These are phyloP conservation scores for Chrysoporthe deuterocubensis DNA, from an alignment of 2,329 filamentous ascomycete species.

Conservation along the genomic window DNA sequence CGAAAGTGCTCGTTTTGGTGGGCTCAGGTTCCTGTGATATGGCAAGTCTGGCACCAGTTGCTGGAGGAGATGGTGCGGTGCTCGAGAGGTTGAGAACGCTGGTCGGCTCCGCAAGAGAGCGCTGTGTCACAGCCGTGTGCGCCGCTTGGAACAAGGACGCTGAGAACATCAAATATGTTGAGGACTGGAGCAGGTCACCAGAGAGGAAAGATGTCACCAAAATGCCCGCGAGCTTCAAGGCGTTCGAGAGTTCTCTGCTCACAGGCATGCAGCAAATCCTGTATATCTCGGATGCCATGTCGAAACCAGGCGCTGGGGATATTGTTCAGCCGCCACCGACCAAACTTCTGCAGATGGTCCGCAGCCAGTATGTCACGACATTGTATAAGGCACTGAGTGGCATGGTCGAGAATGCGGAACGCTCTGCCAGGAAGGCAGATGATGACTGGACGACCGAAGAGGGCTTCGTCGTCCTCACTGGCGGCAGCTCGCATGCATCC, in stretches of 20 bases:
- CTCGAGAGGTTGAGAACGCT: conserved; percentile 76
- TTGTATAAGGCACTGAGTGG: conserved; percentile 93
- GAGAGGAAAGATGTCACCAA: conserved; percentile 87
- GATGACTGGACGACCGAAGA: conserved; percentile 63
- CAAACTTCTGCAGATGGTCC: conserved; percentile 88
- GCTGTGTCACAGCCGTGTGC: conserved; percentile 83
- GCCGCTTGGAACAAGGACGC: conserved; percentile 93
- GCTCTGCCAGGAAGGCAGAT: conserved; percentile 66
- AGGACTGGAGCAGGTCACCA: conserved; percentile 86
- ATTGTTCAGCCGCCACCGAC: conserved; percentile 84
- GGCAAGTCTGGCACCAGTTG: conserved; percentile 72
- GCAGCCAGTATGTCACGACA: conserved; percentile 89
- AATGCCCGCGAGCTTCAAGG: conserved; percentile 84
- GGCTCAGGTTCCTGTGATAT: conserved; percentile 89
- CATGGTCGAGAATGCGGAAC: conserved; percentile 96
- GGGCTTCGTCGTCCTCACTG: conserved; percentile 41
- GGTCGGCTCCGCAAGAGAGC: conserved; percentile 78
- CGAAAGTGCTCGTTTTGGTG: conserved; percentile 78
- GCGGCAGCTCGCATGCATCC: conserved; percentile 37
- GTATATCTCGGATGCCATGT: conserved; percentile 85
- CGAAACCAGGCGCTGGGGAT: conserved; percentile 71
- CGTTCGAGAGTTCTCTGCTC: conserved; percentile 82
- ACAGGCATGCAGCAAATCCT: conserved; percentile 92
- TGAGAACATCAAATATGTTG: conserved; percentile 87
- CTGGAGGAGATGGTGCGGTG: conserved; percentile 55